A percentile compares a stretch with the other conserved stretches of the same genome.
phyloP scores from a whole-genome alignment of 2,329 filamentous ascomycete species.

The Lachnellula subtilissima region DNA sequence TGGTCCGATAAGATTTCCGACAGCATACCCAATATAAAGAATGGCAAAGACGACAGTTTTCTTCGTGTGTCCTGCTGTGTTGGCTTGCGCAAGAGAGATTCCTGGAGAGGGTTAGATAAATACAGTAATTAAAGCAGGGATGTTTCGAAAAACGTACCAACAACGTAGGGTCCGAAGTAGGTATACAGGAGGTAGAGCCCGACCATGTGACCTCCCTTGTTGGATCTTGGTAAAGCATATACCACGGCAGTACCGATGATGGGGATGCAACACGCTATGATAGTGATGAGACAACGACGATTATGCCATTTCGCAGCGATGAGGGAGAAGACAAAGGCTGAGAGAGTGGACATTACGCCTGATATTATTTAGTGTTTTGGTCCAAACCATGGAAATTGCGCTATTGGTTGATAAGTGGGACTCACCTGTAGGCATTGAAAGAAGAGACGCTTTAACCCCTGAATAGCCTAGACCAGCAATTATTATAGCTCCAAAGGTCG shows the following conservation, averaged over 20 bases:
- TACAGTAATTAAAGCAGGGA: too few relatives aligned
- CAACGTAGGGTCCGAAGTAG: slow-evolving; percentile 31
- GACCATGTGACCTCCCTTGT: slow-evolving; percentile 36
- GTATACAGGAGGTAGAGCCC: slow-evolving; percentile 35
- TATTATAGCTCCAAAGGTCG: too few relatives aligned
- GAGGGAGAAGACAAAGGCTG: slow-evolving; percentile 31
- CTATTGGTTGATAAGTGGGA: too few relatives aligned
- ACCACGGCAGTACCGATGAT: slow-evolving; percentile 31
- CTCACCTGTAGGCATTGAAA: too few relatives aligned
- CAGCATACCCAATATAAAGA: slow-evolving; percentile 55
- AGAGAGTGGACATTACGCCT: slow-evolving; percentile 7
- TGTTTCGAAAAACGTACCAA: slow-evolving; percentile 19
- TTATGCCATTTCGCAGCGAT: slow-evolving; percentile 30
- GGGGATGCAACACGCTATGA: slow-evolving; percentile 29
- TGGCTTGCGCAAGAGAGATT: slow-evolving; percentile 39
- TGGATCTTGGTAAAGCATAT: slow-evolving; percentile 29
- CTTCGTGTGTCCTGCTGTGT: slow-evolving; percentile 62
- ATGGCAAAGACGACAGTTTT: slow-evolving; percentile 58
- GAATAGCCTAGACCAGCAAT: too few relatives aligned
- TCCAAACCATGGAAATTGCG: too few relatives aligned
- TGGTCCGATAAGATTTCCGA: slow-evolving; percentile 62
- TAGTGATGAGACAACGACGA: slow-evolving; percentile 29
- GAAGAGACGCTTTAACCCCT: too few relatives aligned
- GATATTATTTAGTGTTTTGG: too few relatives aligned
- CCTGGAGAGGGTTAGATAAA: too few relatives aligned